Base-by-base conservation (phyloP, 129 eudicot genomes). In the Lonicera japonica region DNA sequence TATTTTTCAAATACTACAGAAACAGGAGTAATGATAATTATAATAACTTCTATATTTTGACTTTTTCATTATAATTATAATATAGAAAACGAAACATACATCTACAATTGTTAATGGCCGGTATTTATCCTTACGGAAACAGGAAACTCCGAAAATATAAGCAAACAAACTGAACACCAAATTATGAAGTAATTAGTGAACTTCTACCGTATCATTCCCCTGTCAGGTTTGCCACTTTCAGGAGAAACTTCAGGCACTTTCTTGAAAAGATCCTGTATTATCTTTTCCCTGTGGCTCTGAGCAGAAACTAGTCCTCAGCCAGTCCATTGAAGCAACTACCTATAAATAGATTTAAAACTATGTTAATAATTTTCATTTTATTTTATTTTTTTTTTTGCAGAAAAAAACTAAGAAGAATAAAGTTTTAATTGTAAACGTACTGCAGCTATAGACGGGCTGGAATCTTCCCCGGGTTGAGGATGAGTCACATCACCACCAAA, bases 261-360 rank as follows among this genome's bases (percentile, higher is more conserved):
- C 8, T 59, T 67, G 54, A 79, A 85, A 3, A 92, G 82, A 77
- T 88, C 96, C 48, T 64, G 68, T 14, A 92, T 85, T 0, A 92
- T 92, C 47, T 92, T 89, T 25, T 80, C 70, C n/a, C 96, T 73
- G 36, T 67, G 95, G 19, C 63, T 20, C 40, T 92, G 96, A 16
- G 99, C 91, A 16, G 91, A 88, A 8, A 88, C 83, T 12, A 88
- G 60, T 0, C 76, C 95, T 50, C 82, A 95, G 95, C 98, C 96
- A 87, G 47, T 92, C 98, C 91, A 87, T 82, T 22, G 98, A 92
- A 23, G 95, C 98, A 29, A 92, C 98, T 18, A 92, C 98, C 98
- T 87, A 65, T 16, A 70, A 25, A 20, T 1, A 2, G 23, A 11
- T 0, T 13, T 47, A 46, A 12, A 40, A 45, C 21, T 16, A 3